A percentile compares a stretch with the other conserved stretches of the same genome.
Evolutionary conservation across 139 green algal species (phyloP).

Genomic region (Closterium sp.): DNA sequence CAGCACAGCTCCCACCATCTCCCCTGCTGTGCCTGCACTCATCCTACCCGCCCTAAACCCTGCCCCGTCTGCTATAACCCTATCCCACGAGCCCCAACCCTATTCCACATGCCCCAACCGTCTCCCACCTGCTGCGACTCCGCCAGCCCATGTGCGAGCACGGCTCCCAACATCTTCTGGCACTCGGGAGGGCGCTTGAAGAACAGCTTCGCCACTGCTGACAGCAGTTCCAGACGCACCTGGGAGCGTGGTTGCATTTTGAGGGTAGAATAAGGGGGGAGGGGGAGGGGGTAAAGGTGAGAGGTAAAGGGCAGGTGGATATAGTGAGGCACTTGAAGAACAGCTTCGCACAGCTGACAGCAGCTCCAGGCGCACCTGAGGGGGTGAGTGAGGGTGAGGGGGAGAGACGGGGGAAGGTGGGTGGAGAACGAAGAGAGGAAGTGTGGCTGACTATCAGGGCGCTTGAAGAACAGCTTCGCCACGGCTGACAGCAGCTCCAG

Average conservation of each 20-base stretch:
- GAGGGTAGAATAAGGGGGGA: too few species aligned
- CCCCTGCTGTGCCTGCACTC: too few species aligned
- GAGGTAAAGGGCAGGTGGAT: too few species aligned
- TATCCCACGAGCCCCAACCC: neutral
- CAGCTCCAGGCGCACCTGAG: neutral
- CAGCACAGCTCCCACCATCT: neutral
- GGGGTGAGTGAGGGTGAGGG: too few species aligned
- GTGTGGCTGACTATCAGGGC: too few species aligned
- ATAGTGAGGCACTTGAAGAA: too few species aligned
- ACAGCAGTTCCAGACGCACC: slow-evolving; percentile 76
- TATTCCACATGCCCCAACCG: neutral
- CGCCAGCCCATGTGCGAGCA: slow-evolving; percentile 26
- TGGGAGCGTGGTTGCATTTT: neutral
- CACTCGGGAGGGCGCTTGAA: slow-evolving; percentile 84
- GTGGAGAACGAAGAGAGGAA: slow-evolving; percentile 25
- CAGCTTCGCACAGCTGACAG: neutral
- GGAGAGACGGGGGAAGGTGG: neutral
- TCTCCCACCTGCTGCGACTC: slow-evolving; percentile 52
- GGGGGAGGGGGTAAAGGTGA: too few species aligned
- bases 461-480: slow-evolving; percentile 87
- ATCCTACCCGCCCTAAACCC: neutral
- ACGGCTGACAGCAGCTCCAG: slow-evolving; percentile 78
- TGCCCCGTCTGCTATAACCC: neutral
- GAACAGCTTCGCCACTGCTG: slow-evolving; percentile 80
- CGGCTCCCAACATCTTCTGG: slow-evolving; percentile 46